Evolutionary conservation across 2,329 filamentous ascomycete genomes (phyloP).

Genomic region (Trichocomaceae sp.): DNA sequence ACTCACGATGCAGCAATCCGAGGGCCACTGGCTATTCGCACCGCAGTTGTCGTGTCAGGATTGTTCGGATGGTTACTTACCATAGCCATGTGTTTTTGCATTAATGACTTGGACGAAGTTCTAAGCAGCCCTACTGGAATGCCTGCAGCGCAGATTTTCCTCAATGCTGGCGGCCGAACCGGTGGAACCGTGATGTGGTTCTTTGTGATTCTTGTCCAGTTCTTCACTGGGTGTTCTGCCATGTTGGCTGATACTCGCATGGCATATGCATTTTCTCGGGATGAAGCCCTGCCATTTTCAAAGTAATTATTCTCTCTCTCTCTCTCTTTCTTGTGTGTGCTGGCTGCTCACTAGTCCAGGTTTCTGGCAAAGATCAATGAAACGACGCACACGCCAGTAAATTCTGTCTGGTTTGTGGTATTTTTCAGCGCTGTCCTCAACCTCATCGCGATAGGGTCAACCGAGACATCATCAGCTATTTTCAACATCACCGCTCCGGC

Average conservation of each 20-base stretch:
- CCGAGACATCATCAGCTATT: constrained; percentile 42
- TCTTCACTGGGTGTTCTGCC: constrained; percentile 58
- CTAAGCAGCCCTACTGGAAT: constrained; percentile 53
- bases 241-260: constrained; percentile 59
- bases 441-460: constrained; percentile 42
- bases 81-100: constrained; percentile 58
- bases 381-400: constrained; percentile 53
- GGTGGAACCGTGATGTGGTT: constrained; percentile 57
- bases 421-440: constrained; percentile 49
- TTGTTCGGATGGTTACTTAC: constrained; percentile 57
- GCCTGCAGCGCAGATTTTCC: constrained; percentile 54
- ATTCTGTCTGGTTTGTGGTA: constrained; percentile 60
- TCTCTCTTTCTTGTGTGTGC: background rate
- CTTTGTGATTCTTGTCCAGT: constrained; percentile 57
- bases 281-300: constrained; percentile 56
- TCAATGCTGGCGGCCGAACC: constrained; percentile 52
- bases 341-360: constrained; percentile 22
- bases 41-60: constrained; percentile 55
- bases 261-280: constrained; percentile 56
- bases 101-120: constrained; percentile 52
- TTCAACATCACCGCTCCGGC: constrained; percentile 50
- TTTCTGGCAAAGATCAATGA: constrained; percentile 49
- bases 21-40: constrained; percentile 54
- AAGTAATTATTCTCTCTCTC: constrained; percentile 32
- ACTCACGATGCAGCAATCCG: constrained; percentile 57